Evolutionary conservation across 495 filamentous ascomycete genomes (phyloP), one percentile per base, ranked within the genome.

Genomic region (Neurospora pannonica): DNA sequence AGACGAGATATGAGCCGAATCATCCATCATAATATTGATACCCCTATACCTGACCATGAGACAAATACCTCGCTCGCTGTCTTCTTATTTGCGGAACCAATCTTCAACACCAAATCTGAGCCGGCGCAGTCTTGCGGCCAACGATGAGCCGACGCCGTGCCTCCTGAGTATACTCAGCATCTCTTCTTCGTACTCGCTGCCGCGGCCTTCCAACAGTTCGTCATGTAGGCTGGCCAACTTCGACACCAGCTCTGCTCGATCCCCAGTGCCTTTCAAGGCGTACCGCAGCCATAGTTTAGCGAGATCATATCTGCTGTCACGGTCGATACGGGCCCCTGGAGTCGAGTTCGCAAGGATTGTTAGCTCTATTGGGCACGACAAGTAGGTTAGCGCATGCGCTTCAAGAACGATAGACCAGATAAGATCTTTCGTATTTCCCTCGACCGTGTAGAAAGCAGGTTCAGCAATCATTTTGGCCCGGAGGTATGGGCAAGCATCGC

Each of bases 311-410:
- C 43, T 43, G 0, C n/a, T n/a, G n/a, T n/a, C n/a, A n/a, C n/a
- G n/a, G n/a, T n/a, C n/a, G n/a, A n/a, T n/a, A n/a, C n/a, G n/a
- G n/a, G n/a, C n/a, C n/a, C n/a, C n/a, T n/a, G n/a, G n/a, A n/a
- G n/a, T n/a, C n/a, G n/a, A n/a, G n/a, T n/a, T n/a, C n/a, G n/a
- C n/a, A n/a, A n/a, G n/a, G n/a, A n/a, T n/a, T n/a, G n/a, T n/a
- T n/a, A n/a, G n/a, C n/a, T n/a, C n/a, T n/a, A n/a, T n/a, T n/a
- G n/a, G 39, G 17, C 40, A 43, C n/a, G 19, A 19, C 19, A 1
- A 3, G 8, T 8, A 9, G 17, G 0, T 13, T 46, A 3, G 3
- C n/a, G n/a, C 5, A 11, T 1, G 0, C 2, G 0, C 0, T 8
- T 9, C 9, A n/a, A 48, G 0, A 2, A 48, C 0, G 9, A 48